These are phyloP conservation scores for Nitzschia palea DNA, from an alignment of 108 stramenopile species.

Conservation along the genomic window DNA sequence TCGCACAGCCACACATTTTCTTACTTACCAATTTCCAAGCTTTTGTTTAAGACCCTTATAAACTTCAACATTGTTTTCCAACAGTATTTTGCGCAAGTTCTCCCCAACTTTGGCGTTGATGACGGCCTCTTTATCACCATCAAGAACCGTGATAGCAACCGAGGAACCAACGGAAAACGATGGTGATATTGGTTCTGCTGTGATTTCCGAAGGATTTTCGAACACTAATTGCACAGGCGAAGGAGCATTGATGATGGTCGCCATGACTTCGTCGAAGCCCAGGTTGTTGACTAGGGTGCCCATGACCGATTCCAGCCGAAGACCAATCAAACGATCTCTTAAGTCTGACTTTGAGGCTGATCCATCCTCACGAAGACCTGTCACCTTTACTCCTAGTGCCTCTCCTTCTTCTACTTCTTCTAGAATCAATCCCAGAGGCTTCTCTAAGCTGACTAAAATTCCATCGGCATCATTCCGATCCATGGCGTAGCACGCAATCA, in stretches of 20 bases:
- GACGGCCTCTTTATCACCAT: constrained; percentile 45
- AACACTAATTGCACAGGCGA: constrained; percentile 62
- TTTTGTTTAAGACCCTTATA: constrained; percentile 80
- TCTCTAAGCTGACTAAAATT: constrained; percentile 28
- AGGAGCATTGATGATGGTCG: constrained; percentile 58
- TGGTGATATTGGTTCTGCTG: background rate
- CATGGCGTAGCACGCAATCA: no score
- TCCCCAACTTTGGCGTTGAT: constrained; percentile 78
- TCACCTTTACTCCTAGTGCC: constrained; percentile 59
- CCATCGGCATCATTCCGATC: background rate
- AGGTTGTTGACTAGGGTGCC: constrained; percentile 55
- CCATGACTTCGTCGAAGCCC: constrained; percentile 78
- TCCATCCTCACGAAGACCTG: constrained; percentile 62
- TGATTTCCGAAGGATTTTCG: background rate
- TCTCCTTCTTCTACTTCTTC: constrained; percentile 68
- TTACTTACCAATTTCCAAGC: constrained; percentile 75
- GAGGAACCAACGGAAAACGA: constrained; percentile 55
- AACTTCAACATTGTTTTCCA: constrained; percentile 71
- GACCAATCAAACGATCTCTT: constrained; percentile 40
- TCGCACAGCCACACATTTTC: background rate
- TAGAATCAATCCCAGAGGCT: constrained; percentile 77
- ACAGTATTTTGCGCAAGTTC: constrained; percentile 62
- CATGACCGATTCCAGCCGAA: constrained; percentile 45
- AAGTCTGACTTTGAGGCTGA: constrained; percentile 43
- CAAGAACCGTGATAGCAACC: constrained; percentile 61